Base-by-base conservation (phyloP, 176 grass and related monocot species). In the Poa annua region DNA sequence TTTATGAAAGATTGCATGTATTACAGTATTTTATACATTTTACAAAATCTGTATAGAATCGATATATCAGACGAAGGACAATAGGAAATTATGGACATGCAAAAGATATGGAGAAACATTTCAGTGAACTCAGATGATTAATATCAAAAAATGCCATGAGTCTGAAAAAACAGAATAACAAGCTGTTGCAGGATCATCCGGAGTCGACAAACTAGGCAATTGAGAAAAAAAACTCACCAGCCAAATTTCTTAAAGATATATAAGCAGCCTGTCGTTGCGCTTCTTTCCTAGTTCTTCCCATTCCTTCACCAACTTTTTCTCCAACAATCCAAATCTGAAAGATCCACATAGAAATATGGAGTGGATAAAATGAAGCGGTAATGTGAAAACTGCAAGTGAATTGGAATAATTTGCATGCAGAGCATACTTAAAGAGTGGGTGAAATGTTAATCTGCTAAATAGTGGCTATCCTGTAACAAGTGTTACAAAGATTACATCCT, bases 271-370 rank as follows among this genome's bases (percentile, higher is more conserved):
- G 87, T 3, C 22, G 69, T 26, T 87, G 92, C 8, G 94, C 94
- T 83, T 94, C 88, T 82, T 89, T 97, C 78, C 94, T 97, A 55
- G 92, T 92, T 97, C 74, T 92, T 78, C 94, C 92, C 83, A 88
- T 80, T 77, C 88, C 94, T 90, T 92, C 89, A 77, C 94, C 94
- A 57, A 97, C 44, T 51, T 94, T 97, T 85, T 90, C 92, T 87
- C 94, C 94, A 55, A 97, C 75, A 89, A 97, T 82, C 92, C 94
- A 92, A 88, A 97, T 88, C 94, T 94, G 83, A 75, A 82, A 90
- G 67, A 61, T 21, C 75, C 20, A 66, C 81, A 74, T 26, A 41
- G 17, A 89, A 86, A 19, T n/a, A 82, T 59, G 16, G 20, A 89
- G 50, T 32, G 64, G 16, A 64, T 9, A 69, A 83, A 29, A 54